A percentile compares a stretch with the other conserved stretches of the same genome.
Evolutionary conservation across 2,329 filamentous ascomycete genomes (phyloP).

Genomic region (Apiospora rasikravindrae): DNA sequence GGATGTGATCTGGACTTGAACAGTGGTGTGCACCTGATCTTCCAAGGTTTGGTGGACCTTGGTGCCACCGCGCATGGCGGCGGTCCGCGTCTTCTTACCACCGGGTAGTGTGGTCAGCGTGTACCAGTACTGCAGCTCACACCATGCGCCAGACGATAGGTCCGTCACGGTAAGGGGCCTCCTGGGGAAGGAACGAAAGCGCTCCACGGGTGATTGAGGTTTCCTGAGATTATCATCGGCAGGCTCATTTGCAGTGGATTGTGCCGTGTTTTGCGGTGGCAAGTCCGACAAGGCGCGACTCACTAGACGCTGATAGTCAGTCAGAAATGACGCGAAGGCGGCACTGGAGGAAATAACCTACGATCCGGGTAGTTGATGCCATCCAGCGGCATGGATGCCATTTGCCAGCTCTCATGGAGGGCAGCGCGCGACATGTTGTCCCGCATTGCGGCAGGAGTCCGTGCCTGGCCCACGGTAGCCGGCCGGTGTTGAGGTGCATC

Average conservation of each 20-base stretch:
- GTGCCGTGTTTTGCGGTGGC: slow-evolving; percentile 7
- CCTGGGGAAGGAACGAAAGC: slow-evolving; percentile 77
- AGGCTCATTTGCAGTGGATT: slow-evolving; percentile 26
- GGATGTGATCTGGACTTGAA: slow-evolving; percentile 72
- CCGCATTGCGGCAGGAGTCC: slow-evolving; percentile 17
- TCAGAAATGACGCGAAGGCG: slow-evolving; percentile 51
- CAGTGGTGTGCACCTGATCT: slow-evolving; percentile 80
- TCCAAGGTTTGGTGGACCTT: slow-evolving; percentile 84
- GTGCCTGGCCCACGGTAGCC: slow-evolving; percentile 17
- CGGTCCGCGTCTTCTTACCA: slow-evolving; percentile 76
- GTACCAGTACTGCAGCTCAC: slow-evolving; percentile 93
- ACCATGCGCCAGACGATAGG: slow-evolving; percentile 89
- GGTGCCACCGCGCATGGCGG: slow-evolving; percentile 83
- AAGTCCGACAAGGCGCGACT: slow-evolving; percentile 47
- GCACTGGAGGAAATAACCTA: slow-evolving; percentile 43
- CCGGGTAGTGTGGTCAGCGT: slow-evolving; percentile 73
- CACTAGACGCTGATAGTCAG: slow-evolving; percentile 68
- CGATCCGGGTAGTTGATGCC: slow-evolving; percentile 57
- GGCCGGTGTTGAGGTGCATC: background rate
- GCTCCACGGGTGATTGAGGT: slow-evolving; percentile 66
- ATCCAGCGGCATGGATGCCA: slow-evolving; percentile 26
- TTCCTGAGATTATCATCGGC: slow-evolving; percentile 34
- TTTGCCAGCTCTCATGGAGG: background rate
- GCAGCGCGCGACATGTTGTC: background rate
- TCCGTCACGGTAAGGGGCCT: slow-evolving; percentile 89